Evolutionary conservation across 2,329 filamentous ascomycete genomes (phyloP).

Genomic region (Aspergillus quadrilineatus): DNA sequence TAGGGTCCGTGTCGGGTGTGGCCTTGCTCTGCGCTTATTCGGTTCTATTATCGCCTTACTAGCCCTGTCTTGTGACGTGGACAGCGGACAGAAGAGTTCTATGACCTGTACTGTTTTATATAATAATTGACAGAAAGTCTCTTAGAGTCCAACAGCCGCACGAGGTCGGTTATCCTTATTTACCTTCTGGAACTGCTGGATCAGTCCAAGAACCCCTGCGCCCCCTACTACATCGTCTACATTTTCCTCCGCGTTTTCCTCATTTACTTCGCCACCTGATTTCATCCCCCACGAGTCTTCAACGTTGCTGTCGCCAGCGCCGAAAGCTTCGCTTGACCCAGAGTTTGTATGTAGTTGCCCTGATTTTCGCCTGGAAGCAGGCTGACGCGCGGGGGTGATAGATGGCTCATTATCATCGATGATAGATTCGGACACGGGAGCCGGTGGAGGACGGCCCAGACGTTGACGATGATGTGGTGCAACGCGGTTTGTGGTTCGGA

Average conservation of each 20-base stretch:
- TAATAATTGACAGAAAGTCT: not conserved
- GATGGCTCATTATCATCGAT: constrained; percentile 32
- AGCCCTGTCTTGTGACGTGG: too few relatives aligned
- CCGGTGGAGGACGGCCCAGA: constrained; percentile 26
- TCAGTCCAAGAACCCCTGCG: constrained; percentile 62
- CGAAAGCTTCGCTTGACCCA: constrained; percentile 39
- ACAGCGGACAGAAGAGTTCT: not conserved
- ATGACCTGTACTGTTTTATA: not conserved
- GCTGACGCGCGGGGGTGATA: constrained; percentile 17
- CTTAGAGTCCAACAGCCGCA: constrained; percentile 36
- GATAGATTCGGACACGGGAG: constrained; percentile 29
- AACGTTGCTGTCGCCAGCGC: constrained; percentile 56
- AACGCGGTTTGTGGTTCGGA: constrained; percentile 30
- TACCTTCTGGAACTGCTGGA: constrained; percentile 67
- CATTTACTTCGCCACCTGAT: constrained; percentile 34
- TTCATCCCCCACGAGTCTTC: constrained; percentile 55
- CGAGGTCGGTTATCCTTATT: constrained; percentile 40
- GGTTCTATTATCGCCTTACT: too few relatives aligned
- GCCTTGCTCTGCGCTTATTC: not conserved
- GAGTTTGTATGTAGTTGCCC: constrained; percentile 23
- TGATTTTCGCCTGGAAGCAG: constrained; percentile 12
- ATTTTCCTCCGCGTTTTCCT: constrained; percentile 48
- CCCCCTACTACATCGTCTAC: constrained; percentile 49
- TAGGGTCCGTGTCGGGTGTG: not conserved
- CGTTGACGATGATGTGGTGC: constrained; percentile 32